phyloP scores from a whole-genome alignment of 441 rosid species.

The Raphanus hybrid region DNA sequence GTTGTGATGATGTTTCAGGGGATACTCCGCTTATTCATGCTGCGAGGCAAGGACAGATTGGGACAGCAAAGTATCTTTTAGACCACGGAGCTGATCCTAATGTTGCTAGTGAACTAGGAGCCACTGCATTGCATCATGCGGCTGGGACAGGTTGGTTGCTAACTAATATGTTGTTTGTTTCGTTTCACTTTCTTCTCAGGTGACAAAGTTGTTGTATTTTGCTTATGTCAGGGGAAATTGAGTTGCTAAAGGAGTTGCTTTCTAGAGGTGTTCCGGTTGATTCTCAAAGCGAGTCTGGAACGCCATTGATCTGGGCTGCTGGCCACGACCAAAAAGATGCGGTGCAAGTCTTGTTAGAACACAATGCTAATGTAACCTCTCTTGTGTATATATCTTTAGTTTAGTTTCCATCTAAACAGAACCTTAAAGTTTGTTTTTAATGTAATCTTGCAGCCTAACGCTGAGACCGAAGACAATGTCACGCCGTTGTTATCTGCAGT shows the following conservation, averaged over 20 bases:
- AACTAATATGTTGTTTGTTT: neutral
- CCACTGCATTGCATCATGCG: slow-evolving; percentile 88
- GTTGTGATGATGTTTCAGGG: slow-evolving; percentile 52
- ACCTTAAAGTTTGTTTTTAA: neutral
- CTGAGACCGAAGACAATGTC: slow-evolving; percentile 70
- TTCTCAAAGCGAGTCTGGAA: slow-evolving; percentile 88
- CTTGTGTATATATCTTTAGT: neutral
- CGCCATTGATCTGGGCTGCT: slow-evolving; percentile 95
- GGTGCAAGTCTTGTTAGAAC: slow-evolving; percentile 73
- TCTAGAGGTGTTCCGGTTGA: slow-evolving; percentile 71
- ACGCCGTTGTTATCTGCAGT: slow-evolving; percentile 90
- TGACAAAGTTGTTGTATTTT: too few species aligned
- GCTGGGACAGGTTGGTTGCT: slow-evolving; percentile 71
- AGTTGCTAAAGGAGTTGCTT: slow-evolving; percentile 67
- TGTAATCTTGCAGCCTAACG: neutral
- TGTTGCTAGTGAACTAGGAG: slow-evolving; percentile 81
- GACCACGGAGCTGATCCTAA: slow-evolving; percentile 77
- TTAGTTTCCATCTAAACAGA: neutral
- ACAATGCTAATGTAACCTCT: slow-evolving; percentile 68
- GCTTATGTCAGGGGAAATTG: slow-evolving; percentile 59
- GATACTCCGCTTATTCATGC: slow-evolving; percentile 95
- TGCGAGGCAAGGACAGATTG: slow-evolving; percentile 86
- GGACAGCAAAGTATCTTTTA: slow-evolving; percentile 71
- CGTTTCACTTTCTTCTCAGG: neutral
- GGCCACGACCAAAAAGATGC: slow-evolving; percentile 79